Percentiles rank a stretch among this genome's conserved stretches.
These are phyloP conservation scores for Skeletonema tropicum DNA, from an alignment of 108 stramenopile species.

Conservation along the genomic window DNA sequence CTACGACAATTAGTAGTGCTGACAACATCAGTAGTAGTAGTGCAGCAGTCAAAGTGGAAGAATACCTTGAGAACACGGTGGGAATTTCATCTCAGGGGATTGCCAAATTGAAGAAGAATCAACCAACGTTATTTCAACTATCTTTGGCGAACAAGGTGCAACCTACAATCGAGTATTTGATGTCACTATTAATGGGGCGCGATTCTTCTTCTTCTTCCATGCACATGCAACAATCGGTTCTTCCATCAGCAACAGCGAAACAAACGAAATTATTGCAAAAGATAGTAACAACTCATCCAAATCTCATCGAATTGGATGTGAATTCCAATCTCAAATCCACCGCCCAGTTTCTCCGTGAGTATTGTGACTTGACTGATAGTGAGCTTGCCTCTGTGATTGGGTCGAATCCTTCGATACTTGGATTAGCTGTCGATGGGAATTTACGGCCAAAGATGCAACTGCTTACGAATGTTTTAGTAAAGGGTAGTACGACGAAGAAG, in stretches of 20 bases:
- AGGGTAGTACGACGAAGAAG: not conserved
- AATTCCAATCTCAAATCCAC: conserved; percentile 63
- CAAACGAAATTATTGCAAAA: conserved; percentile 45
- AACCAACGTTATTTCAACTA: conserved; percentile 69
- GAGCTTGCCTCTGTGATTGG: conserved; percentile 46
- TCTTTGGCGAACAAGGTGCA: conserved; percentile 47
- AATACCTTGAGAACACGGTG: conserved; percentile 44
- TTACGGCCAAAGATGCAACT: conserved; percentile 54
- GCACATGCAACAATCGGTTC: too few relatives aligned
- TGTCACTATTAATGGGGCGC: conserved; percentile 17
- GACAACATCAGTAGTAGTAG: not conserved
- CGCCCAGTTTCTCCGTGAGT: conserved; percentile 49
- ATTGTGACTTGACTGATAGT: conserved; percentile 33
- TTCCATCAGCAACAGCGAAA: conserved; percentile 1
- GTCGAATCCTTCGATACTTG: conserved; percentile 49
- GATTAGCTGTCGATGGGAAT: conserved; percentile 58
- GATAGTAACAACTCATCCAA: conserved; percentile 54
- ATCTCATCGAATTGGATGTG: conserved; percentile 64
- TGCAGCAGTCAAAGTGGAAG: conserved; percentile 34
- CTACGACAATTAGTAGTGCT: not conserved
- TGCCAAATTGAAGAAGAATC: conserved; percentile 49
- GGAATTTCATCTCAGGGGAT: conserved; percentile 41
- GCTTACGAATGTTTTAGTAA: conserved; percentile 28
- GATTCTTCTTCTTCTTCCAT: not conserved
- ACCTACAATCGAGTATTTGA: conserved; percentile 49